phyloP scores from a whole-genome alignment of 2,329 filamentous ascomycete species.

The Aspergillus felis region DNA sequence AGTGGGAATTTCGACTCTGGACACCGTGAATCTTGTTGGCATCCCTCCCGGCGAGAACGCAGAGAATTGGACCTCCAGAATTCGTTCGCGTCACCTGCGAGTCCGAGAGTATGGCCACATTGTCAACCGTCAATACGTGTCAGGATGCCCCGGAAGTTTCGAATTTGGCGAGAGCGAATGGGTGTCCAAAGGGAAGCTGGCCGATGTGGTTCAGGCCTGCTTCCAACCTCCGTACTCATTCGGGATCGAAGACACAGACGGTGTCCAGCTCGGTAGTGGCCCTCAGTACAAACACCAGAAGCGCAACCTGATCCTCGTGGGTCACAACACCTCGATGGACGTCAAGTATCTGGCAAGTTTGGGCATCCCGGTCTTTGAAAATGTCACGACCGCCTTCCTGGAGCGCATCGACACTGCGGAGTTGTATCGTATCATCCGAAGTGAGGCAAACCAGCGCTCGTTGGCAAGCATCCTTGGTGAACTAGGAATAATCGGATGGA shows the following conservation, averaged over 20 bases:
- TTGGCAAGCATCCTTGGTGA: constrained; percentile 61
- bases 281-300: constrained; percentile 7
- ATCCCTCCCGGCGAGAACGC: constrained; percentile 60
- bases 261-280: neutral
- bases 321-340: constrained; percentile 68
- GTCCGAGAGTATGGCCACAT: constrained; percentile 65
- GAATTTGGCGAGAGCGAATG: constrained; percentile 62
- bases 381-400: constrained; percentile 44
- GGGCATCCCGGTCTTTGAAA: constrained; percentile 52
- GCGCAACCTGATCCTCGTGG: constrained; percentile 70
- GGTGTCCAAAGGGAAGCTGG: constrained; percentile 45
- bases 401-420: constrained; percentile 69
- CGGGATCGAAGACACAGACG: constrained; percentile 2
- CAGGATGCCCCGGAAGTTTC: constrained; percentile 73
- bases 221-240: constrained; percentile 55
- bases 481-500: constrained; percentile 58
- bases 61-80: constrained; percentile 61
- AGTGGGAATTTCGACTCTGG: constrained; percentile 76
- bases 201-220: constrained; percentile 47
- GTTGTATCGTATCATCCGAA: constrained; percentile 63
- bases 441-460: constrained; percentile 50
- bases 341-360: constrained; percentile 62
- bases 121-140: constrained; percentile 64
- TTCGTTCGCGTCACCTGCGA: constrained; percentile 71
- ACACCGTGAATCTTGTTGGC: constrained; percentile 58